A percentile compares a stretch with the other conserved stretches of the same genome.
Conservation (phyloP, 1,139 yeast genomes). For the Barnettozyma hawaiiensis region DNA sequence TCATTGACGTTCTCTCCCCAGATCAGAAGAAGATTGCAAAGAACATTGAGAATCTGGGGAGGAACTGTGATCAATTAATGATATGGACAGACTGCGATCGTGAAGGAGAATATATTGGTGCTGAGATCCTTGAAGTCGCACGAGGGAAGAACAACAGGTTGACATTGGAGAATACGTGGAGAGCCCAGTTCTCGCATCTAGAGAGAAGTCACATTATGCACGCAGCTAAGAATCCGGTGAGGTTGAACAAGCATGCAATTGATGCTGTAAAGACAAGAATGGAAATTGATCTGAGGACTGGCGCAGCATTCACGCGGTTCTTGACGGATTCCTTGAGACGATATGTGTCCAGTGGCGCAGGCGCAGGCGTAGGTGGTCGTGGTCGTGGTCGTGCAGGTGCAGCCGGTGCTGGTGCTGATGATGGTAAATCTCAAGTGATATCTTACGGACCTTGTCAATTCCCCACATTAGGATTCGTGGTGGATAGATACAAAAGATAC, state of each 20-base stretch:
- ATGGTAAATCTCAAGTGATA: conserved; percentile 26
- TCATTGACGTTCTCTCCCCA: conserved; percentile 38
- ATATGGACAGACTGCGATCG: conserved; percentile 99
- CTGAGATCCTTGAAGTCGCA: conserved; percentile 73
- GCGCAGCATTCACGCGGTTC: conserved; percentile 82
- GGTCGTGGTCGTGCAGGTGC: too few relatives aligned
- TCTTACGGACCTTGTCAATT: conserved; percentile 96
- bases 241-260: conserved; percentile 63
- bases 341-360: conserved; percentile 9
- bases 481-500: conserved; percentile 82
- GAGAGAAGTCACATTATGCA: conserved; percentile 65
- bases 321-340: conserved; percentile 26
- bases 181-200: conserved; percentile 86
- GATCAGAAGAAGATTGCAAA: conserved; percentile 48
- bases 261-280: conserved; percentile 81
- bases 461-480: conserved; percentile 94
- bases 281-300: conserved; percentile 86
- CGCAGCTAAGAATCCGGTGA: conserved; percentile 69
- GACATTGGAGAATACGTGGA: conserved; percentile 42
- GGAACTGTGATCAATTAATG: conserved; percentile 57
- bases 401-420: conserved; percentile 11
- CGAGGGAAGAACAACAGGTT: conserved; percentile 45
- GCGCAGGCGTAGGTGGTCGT: too few relatives aligned
- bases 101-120: conserved; percentile 95
- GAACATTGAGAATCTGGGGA: conserved; percentile 69